A percentile compares a stretch with the other conserved stretches of the same genome.
These are phyloP conservation scores for Viola pubescens DNA, from an alignment of 441 rosid genomes.

Conservation along the genomic window DNA sequence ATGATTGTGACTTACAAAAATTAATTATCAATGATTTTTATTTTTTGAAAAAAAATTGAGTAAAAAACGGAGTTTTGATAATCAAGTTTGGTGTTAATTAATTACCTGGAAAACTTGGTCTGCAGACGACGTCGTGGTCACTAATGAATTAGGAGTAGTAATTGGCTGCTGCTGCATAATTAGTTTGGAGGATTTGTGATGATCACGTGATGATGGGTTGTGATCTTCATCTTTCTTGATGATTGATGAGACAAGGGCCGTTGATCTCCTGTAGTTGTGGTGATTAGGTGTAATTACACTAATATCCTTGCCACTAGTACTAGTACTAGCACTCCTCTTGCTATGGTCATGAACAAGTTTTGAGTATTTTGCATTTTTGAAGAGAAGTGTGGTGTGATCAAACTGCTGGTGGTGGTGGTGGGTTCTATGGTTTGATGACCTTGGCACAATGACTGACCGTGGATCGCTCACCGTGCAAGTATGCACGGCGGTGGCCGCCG, in stretches of 20 bases:
- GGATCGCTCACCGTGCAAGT: constrained; percentile 35
- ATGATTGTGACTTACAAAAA: too few relatives aligned
- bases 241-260: constrained; percentile 9
- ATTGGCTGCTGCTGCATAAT: too few relatives aligned
- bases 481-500: constrained; percentile 31
- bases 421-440: constrained; percentile 17
- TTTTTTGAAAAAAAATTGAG: too few relatives aligned
- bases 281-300: too few relatives aligned
- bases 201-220: background rate
- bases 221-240: constrained; percentile 10
- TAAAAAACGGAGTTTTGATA: too few relatives aligned
- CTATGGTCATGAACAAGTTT: constrained; percentile 24
- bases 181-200: too few relatives aligned
- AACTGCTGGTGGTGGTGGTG: background rate
- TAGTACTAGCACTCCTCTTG: constrained; percentile 13
- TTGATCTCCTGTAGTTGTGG: background rate
- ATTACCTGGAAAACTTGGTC: too few relatives aligned
- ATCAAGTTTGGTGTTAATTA: too few relatives aligned
- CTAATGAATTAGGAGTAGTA: too few relatives aligned
- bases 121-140: too few relatives aligned
- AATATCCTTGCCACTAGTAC: background rate
- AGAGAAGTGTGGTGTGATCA: constrained; percentile 17
- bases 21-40: too few relatives aligned
- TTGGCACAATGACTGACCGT: constrained; percentile 32
- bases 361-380: constrained; percentile 23